Conservation (phyloP, 108 stramenopile species). For the Skeletonema potamos region DNA sequence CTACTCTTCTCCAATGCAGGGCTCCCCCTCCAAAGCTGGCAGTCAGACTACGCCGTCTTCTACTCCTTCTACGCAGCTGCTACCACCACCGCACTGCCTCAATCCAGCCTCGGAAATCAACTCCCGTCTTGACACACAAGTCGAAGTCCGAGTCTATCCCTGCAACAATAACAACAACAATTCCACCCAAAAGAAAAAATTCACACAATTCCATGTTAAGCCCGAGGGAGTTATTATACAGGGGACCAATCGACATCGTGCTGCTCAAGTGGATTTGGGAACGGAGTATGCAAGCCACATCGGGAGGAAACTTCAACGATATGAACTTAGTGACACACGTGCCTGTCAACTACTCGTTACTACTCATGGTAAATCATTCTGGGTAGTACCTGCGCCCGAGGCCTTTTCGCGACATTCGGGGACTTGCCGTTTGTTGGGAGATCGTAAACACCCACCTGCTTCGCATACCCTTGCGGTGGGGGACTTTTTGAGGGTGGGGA, state of each 20-base stretch:
- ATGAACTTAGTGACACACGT: slow-evolving; percentile 84
- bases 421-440: slow-evolving; percentile 94
- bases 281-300: slow-evolving; percentile 74
- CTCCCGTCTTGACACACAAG: slow-evolving; percentile 81
- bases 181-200: slow-evolving; percentile 66
- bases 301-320: slow-evolving; percentile 80
- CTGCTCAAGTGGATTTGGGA: slow-evolving; percentile 65
- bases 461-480: slow-evolving; percentile 83
- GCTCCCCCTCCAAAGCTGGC: not conserved
- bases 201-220: slow-evolving; percentile 81
- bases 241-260: slow-evolving; percentile 73
- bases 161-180: slow-evolving; percentile 79
- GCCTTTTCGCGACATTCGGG: slow-evolving; percentile 96
- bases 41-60: not conserved
- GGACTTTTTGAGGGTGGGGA: slow-evolving; percentile 93
- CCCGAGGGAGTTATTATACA: slow-evolving; percentile 89
- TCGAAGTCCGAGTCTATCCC: slow-evolving; percentile 86
- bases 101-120: slow-evolving; percentile 85
- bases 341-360: slow-evolving; percentile 91
- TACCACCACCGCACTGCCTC: slow-evolving; percentile 44
- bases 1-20: not conserved
- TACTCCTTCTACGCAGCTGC: not conserved
- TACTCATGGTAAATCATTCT: slow-evolving; percentile 84
- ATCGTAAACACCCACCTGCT: slow-evolving; percentile 83
- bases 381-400: slow-evolving; percentile 95